A percentile compares a stretch with the other conserved stretches of the same genome.
Evolutionary conservation across 345 rosid species (phyloP).

Genomic region (Populus alba): DNA sequence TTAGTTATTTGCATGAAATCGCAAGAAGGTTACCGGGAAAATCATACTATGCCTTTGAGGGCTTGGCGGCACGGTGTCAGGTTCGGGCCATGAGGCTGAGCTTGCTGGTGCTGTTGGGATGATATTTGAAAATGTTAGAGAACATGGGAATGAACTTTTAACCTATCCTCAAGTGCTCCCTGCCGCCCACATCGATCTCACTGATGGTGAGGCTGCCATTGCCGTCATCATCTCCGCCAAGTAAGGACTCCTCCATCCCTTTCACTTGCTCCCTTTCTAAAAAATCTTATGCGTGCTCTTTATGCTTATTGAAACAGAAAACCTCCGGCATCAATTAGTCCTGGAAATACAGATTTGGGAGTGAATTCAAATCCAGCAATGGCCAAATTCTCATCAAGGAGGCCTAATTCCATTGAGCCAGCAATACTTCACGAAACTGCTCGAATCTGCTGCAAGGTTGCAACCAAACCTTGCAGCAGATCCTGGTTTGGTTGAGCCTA

Average conservation of each 20-base stretch:
- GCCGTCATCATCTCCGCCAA: conserved; percentile 37
- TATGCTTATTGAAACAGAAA: background rate
- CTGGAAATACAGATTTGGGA: background rate
- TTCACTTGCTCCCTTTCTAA: too few relatives aligned
- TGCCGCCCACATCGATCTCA: conserved; percentile 31
- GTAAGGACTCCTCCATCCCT: conserved; percentile 14
- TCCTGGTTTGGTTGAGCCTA: conserved; percentile 45
- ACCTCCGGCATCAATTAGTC: conserved; percentile 1
- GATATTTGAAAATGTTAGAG: conserved; percentile 36
- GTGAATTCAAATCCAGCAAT: conserved; percentile 4
- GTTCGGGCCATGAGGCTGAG: conserved; percentile 23
- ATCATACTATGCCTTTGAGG: conserved; percentile 44
- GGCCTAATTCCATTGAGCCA: background rate
- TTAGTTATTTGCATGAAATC: conserved; percentile 1
- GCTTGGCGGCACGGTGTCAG: background rate
- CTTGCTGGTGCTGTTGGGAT: conserved; percentile 47
- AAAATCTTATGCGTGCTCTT: background rate
- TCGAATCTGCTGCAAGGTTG: too few relatives aligned
- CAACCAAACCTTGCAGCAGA: conserved; percentile 41
- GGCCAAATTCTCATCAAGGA: conserved; percentile 35
- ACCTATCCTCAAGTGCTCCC: conserved; percentile 41
- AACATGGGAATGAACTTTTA: conserved; percentile 12
- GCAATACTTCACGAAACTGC: too few relatives aligned
- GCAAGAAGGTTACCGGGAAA: conserved; percentile 49
- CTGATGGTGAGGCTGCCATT: conserved; percentile 26